A percentile compares a stretch with the other conserved stretches of the same genome.
Conservation (phyloP, 129 eudicot species). For the Pseudognaphalium luteoalbum region DNA sequence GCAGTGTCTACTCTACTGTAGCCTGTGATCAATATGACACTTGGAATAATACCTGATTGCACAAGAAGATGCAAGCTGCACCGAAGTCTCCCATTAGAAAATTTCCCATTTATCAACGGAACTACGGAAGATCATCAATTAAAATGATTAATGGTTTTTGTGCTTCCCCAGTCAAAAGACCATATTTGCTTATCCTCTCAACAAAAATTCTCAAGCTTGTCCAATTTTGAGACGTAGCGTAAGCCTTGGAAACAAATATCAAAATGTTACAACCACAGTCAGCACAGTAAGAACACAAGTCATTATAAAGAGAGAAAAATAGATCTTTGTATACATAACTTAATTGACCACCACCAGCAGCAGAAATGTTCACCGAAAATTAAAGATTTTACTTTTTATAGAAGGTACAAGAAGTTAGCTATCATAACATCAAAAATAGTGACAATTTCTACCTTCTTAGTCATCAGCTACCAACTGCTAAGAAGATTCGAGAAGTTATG, state of each 20-base stretch:
- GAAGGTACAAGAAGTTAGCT: too few species aligned
- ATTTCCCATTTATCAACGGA: constrained; percentile 71
- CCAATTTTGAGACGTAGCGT: constrained; percentile 78
- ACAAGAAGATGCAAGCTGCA: constrained; percentile 74
- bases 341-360: too few species aligned
- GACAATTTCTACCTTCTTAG: too few species aligned
- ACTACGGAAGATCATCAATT: constrained; percentile 92
- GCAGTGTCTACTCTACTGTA: constrained; percentile 61
- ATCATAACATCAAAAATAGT: too few species aligned
- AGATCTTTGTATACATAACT: too few species aligned
- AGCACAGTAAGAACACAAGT: not conserved
- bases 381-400: too few species aligned
- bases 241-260: constrained; percentile 52
- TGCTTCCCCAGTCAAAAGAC: constrained; percentile 41
- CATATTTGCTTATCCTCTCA: constrained; percentile 78
- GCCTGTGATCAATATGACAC: constrained; percentile 76
- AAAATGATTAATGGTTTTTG: constrained; percentile 51
- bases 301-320: not conserved
- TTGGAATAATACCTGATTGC: constrained; percentile 67
- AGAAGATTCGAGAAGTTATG: too few species aligned
- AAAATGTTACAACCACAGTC: constrained; percentile 4
- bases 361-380: too few species aligned
- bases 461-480: too few species aligned
- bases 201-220: constrained; percentile 86
- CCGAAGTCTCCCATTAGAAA: constrained; percentile 58